Evolutionary conservation across 768 basidiomycete species (phyloP), one percentile per base, ranked within the genome.

Genomic region (Suillus subaureus): DNA sequence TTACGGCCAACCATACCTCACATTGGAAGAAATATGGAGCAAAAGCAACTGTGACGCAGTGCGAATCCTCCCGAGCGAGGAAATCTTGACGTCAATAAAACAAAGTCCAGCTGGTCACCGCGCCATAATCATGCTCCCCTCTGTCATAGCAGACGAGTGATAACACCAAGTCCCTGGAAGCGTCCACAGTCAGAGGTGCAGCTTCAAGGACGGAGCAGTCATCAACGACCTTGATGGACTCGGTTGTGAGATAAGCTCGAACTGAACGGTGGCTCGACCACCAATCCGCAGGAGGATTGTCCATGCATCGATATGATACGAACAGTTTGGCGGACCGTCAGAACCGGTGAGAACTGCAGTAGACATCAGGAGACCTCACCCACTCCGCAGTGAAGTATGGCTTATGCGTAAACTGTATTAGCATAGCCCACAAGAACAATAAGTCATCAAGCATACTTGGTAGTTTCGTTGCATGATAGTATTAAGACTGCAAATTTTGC

Each of bases 381-480:
- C 74, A 90, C 90, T 31, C 94, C 94, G 71, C 94, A 96, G 74
- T 97, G 94, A 72, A 97, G 82, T 94, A 57, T 60, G 11, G 40
- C 35, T 86, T 91, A 61, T 28, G 47, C n/a, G 61, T 5, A 21
- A 31, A 31, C 31, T 6, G 9, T 31, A 42, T 54, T 55, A 65
- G 43, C 31, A 55, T 60, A 9, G 40, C 33, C 81, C 61, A 56
- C 40, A 64, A 35, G 18, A 49, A 8, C 28, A 26, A 35, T 23
- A 51, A 51, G 54, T 56, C 52, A 56, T n/a, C 3, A 18, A 4
- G 71, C 82, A n/a, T 69, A 89, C 92, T 80, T 96, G 94, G 72
- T 97, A 97, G 72, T 94, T 93, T 75, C 85, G 88, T 78, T 96
- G 95, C 67, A 97, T 81, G 28, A 95, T 97, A 49, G 94, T 95